These are phyloP conservation scores for Pneumocystis carinii DNA, from an alignment of 1,139 yeast genomes.

Conservation along the genomic window DNA sequence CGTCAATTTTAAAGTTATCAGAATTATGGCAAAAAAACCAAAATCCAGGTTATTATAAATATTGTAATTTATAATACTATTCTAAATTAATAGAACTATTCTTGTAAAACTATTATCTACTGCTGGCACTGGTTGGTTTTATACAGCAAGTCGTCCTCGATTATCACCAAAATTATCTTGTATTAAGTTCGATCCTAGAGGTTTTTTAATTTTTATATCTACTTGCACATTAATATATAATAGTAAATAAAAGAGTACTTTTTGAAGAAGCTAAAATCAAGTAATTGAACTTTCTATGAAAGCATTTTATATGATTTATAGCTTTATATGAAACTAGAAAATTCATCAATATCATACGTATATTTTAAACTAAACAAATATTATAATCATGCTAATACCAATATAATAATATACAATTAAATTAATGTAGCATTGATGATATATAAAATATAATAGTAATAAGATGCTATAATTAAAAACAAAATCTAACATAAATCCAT, in stretches of 20 bases:
- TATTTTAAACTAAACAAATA: too few species aligned
- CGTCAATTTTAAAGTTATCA: not conserved
- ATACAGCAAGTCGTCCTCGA: constrained; percentile 10
- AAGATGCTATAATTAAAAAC: not conserved
- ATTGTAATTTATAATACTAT: not conserved
- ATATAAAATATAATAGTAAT: not conserved
- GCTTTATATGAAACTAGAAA: not conserved
- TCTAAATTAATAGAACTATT: constrained; percentile 6
- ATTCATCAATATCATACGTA: too few species aligned
- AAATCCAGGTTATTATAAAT: not conserved
- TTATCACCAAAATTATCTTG: constrained; percentile 9
- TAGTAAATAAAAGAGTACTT: not conserved
- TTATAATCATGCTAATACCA: too few species aligned
- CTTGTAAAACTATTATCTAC: constrained; percentile 11
- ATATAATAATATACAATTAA: too few species aligned
- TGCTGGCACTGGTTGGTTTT: constrained; percentile 12
- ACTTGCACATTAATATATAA: not conserved
- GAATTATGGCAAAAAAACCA: not conserved
- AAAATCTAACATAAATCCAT: not conserved
- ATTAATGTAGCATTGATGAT: too few species aligned
- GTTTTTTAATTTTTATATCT: not conserved
- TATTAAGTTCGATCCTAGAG: constrained; percentile 12
- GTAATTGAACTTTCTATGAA: not conserved
- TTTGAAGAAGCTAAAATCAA: not conserved
- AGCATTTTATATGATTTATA: not conserved